These are phyloP conservation scores for Irpex sp. DNA, from an alignment of 1,284 basidiomycete species.

Conservation along the genomic window DNA sequence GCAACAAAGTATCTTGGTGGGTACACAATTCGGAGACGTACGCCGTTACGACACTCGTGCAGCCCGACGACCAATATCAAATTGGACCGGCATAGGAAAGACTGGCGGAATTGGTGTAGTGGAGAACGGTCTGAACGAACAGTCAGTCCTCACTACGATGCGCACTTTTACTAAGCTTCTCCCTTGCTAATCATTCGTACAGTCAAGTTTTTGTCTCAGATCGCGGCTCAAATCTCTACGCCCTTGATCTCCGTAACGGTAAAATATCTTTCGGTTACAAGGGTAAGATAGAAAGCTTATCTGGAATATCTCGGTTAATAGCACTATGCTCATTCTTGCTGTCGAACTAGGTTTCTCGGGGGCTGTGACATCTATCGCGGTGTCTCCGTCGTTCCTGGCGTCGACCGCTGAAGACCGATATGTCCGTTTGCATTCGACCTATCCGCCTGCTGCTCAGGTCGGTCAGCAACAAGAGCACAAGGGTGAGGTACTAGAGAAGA, in stretches of 20 bases:
- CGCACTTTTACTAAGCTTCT: neutral
- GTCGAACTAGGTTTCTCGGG: slow-evolving; percentile 57
- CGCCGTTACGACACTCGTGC: slow-evolving; percentile 79
- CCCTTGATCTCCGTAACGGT: slow-evolving; percentile 77
- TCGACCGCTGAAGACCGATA: slow-evolving; percentile 69
- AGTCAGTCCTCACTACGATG: slow-evolving; percentile 50
- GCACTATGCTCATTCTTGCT: slow-evolving; percentile 5
- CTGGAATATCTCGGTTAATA: neutral
- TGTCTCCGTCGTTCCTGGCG: slow-evolving; percentile 48
- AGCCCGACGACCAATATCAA: slow-evolving; percentile 65
- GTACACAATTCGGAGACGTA: slow-evolving; percentile 76
- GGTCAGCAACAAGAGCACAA: slow-evolving; percentile 57
- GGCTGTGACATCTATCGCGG: slow-evolving; percentile 59
- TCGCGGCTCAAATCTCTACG: slow-evolving; percentile 62
- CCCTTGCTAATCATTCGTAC: slow-evolving; percentile 4
- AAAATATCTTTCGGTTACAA: slow-evolving; percentile 69
- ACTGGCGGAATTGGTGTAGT: slow-evolving; percentile 66
- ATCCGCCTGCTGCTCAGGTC: slow-evolving; percentile 46
- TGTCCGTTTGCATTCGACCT: slow-evolving; percentile 69
- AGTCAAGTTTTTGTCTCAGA: slow-evolving; percentile 82
- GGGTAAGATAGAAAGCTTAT: slow-evolving; percentile 37
- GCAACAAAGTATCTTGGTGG: slow-evolving; percentile 61
- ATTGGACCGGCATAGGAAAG: slow-evolving; percentile 61
- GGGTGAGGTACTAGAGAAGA: slow-evolving; percentile 64
- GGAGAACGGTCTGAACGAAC: slow-evolving; percentile 57